Percentiles rank a stretch among this genome's conserved stretches.
Conservation (phyloP, 176 grass and related monocot genomes). For the Raddia distichophylla region DNA sequence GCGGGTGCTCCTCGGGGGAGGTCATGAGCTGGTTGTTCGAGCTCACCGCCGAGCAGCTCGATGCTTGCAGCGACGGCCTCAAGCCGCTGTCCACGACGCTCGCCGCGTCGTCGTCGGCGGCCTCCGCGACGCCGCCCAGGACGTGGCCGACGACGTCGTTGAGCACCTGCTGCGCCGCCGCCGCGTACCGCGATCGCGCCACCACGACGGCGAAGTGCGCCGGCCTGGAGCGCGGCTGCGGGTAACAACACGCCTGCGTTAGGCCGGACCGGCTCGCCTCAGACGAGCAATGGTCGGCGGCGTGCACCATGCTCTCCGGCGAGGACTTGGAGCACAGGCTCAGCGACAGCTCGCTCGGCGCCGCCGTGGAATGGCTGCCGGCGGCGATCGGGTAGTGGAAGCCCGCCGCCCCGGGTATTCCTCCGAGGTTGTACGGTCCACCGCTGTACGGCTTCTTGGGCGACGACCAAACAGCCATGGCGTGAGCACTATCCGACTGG, state of each 20-base stretch:
- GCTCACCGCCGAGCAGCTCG: conserved; percentile 42
- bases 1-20: conserved; percentile 7
- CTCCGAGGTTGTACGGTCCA: conserved; percentile 29
- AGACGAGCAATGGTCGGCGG: conserved; percentile 49
- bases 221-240: conserved; percentile 23
- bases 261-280: conserved; percentile 63
- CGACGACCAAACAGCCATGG: conserved; percentile 22
- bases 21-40: conserved; percentile 37
- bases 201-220: conserved; percentile 46
- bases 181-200: conserved; percentile 64
- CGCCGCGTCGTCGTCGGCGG: conserved; percentile 10
- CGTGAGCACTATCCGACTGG: background rate
- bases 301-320: conserved; percentile 25
- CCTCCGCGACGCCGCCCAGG: conserved; percentile 40
- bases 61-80: conserved; percentile 31
- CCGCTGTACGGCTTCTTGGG: background rate
- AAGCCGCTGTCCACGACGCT: conserved; percentile 11
- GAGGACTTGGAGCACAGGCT: conserved; percentile 54
- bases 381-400: conserved; percentile 18
- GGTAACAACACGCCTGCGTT: conserved; percentile 13
- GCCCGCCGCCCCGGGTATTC: conserved; percentile 6
- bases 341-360: conserved; percentile 67
- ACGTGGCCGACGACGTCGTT: conserved; percentile 51
- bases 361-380: background rate
- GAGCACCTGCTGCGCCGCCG: conserved; percentile 62